Percentiles rank a stretch among this genome's conserved stretches.
These are phyloP conservation scores for Penicillium sp. DNA, from an alignment of 2,329 filamentous ascomycete genomes.

Conservation along the genomic window DNA sequence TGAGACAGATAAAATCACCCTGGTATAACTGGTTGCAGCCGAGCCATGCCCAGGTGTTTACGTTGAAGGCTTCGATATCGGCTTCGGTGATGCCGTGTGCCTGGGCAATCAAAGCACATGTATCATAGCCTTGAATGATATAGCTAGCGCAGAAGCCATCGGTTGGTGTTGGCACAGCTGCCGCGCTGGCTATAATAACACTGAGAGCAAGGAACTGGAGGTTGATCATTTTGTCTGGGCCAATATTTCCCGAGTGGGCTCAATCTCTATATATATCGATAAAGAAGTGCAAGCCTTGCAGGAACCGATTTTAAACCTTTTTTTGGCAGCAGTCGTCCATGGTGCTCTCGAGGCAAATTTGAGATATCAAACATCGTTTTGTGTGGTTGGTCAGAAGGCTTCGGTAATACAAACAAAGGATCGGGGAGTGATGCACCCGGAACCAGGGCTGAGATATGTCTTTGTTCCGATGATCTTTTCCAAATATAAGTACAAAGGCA, in stretches of 20 bases:
- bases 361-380: not conserved
- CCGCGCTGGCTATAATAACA: not conserved
- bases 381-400: constrained; percentile 1
- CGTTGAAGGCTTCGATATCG: constrained; percentile 44
- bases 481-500: not conserved
- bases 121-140: constrained; percentile 37
- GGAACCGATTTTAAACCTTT: not conserved
- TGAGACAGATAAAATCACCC: constrained; percentile 43
- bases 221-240: not conserved
- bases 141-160: constrained; percentile 24
- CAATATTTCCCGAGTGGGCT: not conserved
- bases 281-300: not conserved
- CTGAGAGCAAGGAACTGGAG: not conserved
- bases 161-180: not conserved
- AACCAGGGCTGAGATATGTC: not conserved
- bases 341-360: not conserved
- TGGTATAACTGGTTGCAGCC: constrained; percentile 39
- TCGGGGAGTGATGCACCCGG: not conserved
- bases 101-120: constrained; percentile 24
- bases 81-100: constrained; percentile 35
- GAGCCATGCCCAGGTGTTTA: constrained; percentile 49
- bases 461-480: not conserved
- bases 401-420: constrained; percentile 8
- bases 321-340: not conserved
- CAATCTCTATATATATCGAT: constrained; percentile 1